A percentile compares a stretch with the other conserved stretches of the same genome.
Conservation (phyloP, 2,329 filamentous ascomycete species). For the Hypoxylon sp. region DNA sequence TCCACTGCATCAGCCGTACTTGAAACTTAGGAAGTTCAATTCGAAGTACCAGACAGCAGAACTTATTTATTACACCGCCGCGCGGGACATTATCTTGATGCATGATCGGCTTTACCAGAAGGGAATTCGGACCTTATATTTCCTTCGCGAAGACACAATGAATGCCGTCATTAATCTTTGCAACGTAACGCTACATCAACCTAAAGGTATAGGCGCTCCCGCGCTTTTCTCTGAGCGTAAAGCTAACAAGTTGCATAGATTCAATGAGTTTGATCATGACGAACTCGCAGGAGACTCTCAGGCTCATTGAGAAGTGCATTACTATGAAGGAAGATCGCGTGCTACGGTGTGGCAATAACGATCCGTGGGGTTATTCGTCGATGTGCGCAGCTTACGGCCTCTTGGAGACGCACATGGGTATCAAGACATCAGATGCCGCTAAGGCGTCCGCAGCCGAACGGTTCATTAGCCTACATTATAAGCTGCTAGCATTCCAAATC, state of each 20-base stretch:
- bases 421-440: conserved; percentile 69
- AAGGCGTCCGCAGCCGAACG: conserved; percentile 72
- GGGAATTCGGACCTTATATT: conserved; percentile 71
- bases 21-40: conserved; percentile 71
- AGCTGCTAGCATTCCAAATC: conserved; percentile 69
- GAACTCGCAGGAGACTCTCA: conserved; percentile 71
- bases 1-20: conserved; percentile 72
- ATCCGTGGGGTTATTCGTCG: conserved; percentile 75
- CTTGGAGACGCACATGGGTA: conserved; percentile 71
- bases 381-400: conserved; percentile 73
- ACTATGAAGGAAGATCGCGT: conserved; percentile 73
- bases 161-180: conserved; percentile 73
- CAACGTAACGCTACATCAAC: conserved; percentile 73
- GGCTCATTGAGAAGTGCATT: conserved; percentile 73
- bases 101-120: conserved; percentile 73
- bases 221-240: background rate
- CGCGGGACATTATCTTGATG: conserved; percentile 73
- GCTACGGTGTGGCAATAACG: conserved; percentile 73
- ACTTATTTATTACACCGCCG: conserved; percentile 74
- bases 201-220: conserved; percentile 55
- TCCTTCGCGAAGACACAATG: conserved; percentile 71
- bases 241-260: conserved; percentile 52
- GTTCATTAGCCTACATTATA: conserved; percentile 72
- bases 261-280: conserved; percentile 75
- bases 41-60: conserved; percentile 75